Evolutionary conservation across 2,329 filamentous ascomycete genomes (phyloP), one percentile per base, ranked within the genome.

Genomic region (Taxawa tesnikishii): DNA sequence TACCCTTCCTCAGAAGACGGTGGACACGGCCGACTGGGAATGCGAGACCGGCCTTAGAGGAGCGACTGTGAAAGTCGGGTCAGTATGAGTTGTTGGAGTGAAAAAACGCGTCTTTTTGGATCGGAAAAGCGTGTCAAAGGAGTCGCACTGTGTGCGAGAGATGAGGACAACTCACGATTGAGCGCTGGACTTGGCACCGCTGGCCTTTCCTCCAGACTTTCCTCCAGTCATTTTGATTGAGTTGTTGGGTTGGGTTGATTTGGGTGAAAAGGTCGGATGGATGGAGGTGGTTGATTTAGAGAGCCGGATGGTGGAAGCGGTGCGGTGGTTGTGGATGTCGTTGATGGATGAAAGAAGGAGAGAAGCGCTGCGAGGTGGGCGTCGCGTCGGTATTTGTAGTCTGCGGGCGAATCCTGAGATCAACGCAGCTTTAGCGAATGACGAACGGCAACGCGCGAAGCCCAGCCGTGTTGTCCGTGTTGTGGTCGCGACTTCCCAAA

Each of bases 121-220:
- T 38, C 28, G 30, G 25, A 50, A 49, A 52, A 48, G 63, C 59
- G 64, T 63, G 62, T 63, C 54, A 47, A 52, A 46, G 28, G 39
- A 17, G 26, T 23, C 34, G 36, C 36, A 44, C 39, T 43, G 19
- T 27, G 26, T 29, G 31, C 12, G 23, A 16, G 21, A 37, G 32
- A 33, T 37, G 43, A 43, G 32, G 38, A 38, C 36, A 29, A 81
- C 87, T 78, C 70, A 96, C 90, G 87, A 94, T 75, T 96, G 90
- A 58, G 90, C 83, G 74, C 82, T 93, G 53, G 55, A 58, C 84
- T 98, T 98, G 72, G 82, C 80, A 71, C 87, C 85, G 70, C 82
- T 88, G 73, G 88, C 87, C 81, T 96, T 96, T 79, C 90, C 90
- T 68, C 90, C 90, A 70, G 88, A 94, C 72, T 98, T 98, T 68